Base-by-base conservation (phyloP, 1,284 basidiomycete species). In the Apiotrichum gamsii region DNA sequence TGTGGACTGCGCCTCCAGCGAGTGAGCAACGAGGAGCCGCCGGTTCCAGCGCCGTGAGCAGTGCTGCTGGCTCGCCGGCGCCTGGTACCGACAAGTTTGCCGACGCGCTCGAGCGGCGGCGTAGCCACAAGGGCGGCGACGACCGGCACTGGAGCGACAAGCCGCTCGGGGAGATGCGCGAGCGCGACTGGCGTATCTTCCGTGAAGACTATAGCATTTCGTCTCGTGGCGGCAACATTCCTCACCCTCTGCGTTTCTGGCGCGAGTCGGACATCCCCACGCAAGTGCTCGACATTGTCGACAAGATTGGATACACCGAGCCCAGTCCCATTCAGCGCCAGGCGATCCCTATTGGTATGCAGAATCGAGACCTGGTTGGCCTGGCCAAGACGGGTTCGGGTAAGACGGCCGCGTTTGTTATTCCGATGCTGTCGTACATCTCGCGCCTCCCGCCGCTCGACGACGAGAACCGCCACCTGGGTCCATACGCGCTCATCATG, bases 101-200 rank as follows among this genome's bases (percentile, higher is more conserved):
- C 16, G 89, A 93, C 67, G 74, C 82, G 3, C 77, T 89, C 66
- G 90, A 91, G 69, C 76, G 87, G 49, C 77, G 89, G 48, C 82
- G 81, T 65, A 87, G 89, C n/a, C 79, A 82, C 48, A 85, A 86
- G 76, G 77, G 80, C 50, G 83, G 87, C 28, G 90, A 95, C 64
- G 90, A 94, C 64, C 78, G 90, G 55, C 95, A 97, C 74, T 98
- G 95, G 95, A 85, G 85, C 2, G 90, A 96, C n/a, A 99, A 99
- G 72, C 80, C 84, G 2, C 75, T 98, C 25, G 71, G 76, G 2
- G 90, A 97, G 71, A 97, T 99, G 95, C 87, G 85, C 65, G 95
- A 97, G 61, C 80, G 94, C 47, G 94, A 99, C 69, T 99, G 94
- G 94, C 82, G 94, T 62, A 98, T 99, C 69, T 98, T 99, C 76